These are phyloP conservation scores for Aureobasidium lini DNA, from an alignment of 2,329 filamentous ascomycete genomes.

Conservation along the genomic window DNA sequence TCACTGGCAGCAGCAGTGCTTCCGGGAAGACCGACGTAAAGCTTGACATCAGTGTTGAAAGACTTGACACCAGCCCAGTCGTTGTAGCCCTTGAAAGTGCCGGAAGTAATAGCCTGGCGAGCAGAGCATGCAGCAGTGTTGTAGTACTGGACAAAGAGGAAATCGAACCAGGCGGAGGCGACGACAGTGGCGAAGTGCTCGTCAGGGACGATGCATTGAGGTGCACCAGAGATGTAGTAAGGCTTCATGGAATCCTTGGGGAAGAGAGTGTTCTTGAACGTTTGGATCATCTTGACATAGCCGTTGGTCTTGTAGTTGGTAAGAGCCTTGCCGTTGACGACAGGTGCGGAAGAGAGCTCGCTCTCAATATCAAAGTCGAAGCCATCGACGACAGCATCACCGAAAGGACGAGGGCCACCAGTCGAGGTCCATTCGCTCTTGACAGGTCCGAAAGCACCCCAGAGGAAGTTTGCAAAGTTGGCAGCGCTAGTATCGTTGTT, in stretches of 20 bases:
- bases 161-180: constrained; percentile 34
- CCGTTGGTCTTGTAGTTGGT: constrained; percentile 31
- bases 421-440: constrained; percentile 17
- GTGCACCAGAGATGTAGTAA: constrained; percentile 45
- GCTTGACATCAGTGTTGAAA: constrained; percentile 39
- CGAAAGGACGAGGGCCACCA: constrained; percentile 56
- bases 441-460: constrained; percentile 42
- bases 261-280: constrained; percentile 36
- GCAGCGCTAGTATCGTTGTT: constrained; percentile 40
- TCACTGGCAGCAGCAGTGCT: constrained; percentile 22
- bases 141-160: constrained; percentile 41
- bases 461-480: constrained; percentile 54
- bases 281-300: constrained; percentile 42
- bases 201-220: constrained; percentile 41
- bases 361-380: constrained; percentile 73
- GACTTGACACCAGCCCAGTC: constrained; percentile 37
- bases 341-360: constrained; percentile 29
- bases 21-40: constrained; percentile 45
- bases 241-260: constrained; percentile 25
- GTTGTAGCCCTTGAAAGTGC: constrained; percentile 38
- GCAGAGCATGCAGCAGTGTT: constrained; percentile 44
- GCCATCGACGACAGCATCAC: constrained; percentile 58
- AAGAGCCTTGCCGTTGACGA: constrained; percentile 18
- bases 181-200: constrained; percentile 36
- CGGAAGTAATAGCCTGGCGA: constrained; percentile 25